phyloP scores from a whole-genome alignment of 2,329 filamentous ascomycete species.

The Trichoderma sp. region DNA sequence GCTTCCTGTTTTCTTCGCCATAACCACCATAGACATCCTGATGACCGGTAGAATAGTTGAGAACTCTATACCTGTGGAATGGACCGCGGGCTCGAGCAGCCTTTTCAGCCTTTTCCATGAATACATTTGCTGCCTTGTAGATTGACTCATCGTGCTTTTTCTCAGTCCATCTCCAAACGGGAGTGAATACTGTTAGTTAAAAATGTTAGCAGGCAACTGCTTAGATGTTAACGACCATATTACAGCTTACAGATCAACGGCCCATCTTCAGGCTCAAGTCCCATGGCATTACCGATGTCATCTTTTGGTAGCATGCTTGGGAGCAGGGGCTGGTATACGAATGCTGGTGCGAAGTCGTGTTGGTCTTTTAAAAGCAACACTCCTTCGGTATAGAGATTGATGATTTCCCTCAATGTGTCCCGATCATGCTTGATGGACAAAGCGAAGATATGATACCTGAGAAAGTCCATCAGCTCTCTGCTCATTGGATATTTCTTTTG shows the following conservation, averaged over 20 bases:
- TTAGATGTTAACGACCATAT: neutral
- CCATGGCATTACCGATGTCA: neutral
- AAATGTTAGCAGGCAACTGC: neutral
- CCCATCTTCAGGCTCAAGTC: neutral
- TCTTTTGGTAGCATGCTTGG: neutral
- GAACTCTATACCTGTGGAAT: neutral
- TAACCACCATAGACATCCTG: slow-evolving; percentile 5
- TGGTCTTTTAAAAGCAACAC: neutral
- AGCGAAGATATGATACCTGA: neutral
- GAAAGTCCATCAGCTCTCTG: neutral
- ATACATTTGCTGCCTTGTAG: neutral
- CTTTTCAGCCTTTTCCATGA: neutral
- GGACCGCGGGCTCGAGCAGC: neutral
- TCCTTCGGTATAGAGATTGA: neutral
- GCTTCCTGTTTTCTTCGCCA: neutral
- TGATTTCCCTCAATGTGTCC: neutral
- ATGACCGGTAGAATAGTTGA: neutral
- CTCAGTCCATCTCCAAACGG: slow-evolving; percentile 1
- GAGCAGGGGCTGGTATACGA: neutral
- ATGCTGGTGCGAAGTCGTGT: neutral
- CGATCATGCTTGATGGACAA: neutral
- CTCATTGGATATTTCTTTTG: neutral
- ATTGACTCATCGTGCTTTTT: neutral
- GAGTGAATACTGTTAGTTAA: neutral
- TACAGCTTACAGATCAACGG: neutral